These are phyloP conservation scores for Chaetoscypha palmicola DNA, from an alignment of 2,329 filamentous ascomycete genomes.

Conservation along the genomic window DNA sequence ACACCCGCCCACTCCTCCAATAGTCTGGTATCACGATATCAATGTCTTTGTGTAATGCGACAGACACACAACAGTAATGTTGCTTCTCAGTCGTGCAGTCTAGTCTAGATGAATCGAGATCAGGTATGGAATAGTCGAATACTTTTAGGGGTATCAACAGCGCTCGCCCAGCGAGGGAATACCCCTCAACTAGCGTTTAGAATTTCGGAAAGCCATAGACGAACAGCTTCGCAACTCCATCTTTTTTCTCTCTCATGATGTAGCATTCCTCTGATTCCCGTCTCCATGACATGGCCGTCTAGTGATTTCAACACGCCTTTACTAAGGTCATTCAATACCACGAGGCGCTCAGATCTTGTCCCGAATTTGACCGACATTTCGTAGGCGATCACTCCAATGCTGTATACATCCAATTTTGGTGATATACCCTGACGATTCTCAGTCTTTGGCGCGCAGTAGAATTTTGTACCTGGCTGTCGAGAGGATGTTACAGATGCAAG, in stretches of 20 bases:
- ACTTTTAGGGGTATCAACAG: too few species aligned
- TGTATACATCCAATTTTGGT: slow-evolving; percentile 41
- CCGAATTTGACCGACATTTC: slow-evolving; percentile 52
- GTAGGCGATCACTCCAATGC: slow-evolving; percentile 54
- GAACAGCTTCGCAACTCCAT: slow-evolving; percentile 19
- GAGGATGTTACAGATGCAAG: slow-evolving; percentile 18
- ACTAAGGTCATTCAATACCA: slow-evolving; percentile 35
- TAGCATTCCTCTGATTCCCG: slow-evolving; percentile 24
- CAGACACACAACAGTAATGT: too few species aligned
- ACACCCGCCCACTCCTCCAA: too few species aligned
- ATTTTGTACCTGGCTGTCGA: slow-evolving; percentile 50
- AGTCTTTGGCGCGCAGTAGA: slow-evolving; percentile 43
- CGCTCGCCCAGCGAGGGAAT: too few species aligned
- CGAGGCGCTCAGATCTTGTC: slow-evolving; percentile 41
- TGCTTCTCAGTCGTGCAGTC: too few species aligned
- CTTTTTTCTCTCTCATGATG: slow-evolving; percentile 12
- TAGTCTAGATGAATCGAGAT: too few species aligned
- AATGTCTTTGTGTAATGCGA: too few species aligned
- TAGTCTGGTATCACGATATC: too few species aligned
- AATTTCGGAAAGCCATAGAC: slow-evolving; percentile 16
- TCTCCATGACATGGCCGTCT: slow-evolving; percentile 18
- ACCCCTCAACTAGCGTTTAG: not conserved
- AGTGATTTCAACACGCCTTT: slow-evolving; percentile 19
- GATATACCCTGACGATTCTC: not conserved
- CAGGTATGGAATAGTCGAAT: too few species aligned